Percentiles rank a stretch among this genome's conserved stretches.
Conservation (phyloP, 805 yeast species). For the Metschnikowia lunata region DNA sequence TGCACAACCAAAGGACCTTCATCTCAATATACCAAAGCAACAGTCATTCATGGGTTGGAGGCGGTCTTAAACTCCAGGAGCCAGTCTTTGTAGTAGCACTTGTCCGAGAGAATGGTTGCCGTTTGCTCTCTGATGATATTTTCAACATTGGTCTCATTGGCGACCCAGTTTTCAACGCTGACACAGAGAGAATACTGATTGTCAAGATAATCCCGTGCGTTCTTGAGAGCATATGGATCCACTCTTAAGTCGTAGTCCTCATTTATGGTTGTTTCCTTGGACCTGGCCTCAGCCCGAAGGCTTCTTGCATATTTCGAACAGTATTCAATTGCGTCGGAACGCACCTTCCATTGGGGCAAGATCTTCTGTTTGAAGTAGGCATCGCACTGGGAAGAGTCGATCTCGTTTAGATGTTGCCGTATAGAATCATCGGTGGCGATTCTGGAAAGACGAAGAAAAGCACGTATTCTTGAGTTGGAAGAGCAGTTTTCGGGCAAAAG, state of each 20-base stretch:
- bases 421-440: slow-evolving; percentile 39
- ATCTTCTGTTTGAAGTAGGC: slow-evolving; percentile 24
- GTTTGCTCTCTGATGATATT: slow-evolving; percentile 32
- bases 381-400: slow-evolving; percentile 22
- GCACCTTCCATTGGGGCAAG: slow-evolving; percentile 34
- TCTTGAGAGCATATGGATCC: slow-evolving; percentile 37
- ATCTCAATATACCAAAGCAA: too few species aligned
- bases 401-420: slow-evolving; percentile 35
- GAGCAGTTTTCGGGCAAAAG: slow-evolving; percentile 31
- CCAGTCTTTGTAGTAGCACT: slow-evolving; percentile 38
- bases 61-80: slow-evolving; percentile 19
- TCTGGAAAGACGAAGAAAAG: slow-evolving; percentile 37
- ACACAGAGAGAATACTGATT: slow-evolving; percentile 25
- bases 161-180: slow-evolving; percentile 33
- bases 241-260: slow-evolving; percentile 27
- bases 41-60: background rate
- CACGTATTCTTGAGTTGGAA: slow-evolving; percentile 31
- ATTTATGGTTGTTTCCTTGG: background rate
- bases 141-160: slow-evolving; percentile 34
- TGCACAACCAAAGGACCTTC: too few species aligned
- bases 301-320: slow-evolving; percentile 26
- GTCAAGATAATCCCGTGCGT: slow-evolving; percentile 20
- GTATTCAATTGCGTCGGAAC: slow-evolving; percentile 27
- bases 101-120: slow-evolving; percentile 28
- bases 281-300: slow-evolving; percentile 18